These are phyloP conservation scores for Picea glauca DNA, from an alignment of 75 land plant genomes.

Conservation along the genomic window DNA sequence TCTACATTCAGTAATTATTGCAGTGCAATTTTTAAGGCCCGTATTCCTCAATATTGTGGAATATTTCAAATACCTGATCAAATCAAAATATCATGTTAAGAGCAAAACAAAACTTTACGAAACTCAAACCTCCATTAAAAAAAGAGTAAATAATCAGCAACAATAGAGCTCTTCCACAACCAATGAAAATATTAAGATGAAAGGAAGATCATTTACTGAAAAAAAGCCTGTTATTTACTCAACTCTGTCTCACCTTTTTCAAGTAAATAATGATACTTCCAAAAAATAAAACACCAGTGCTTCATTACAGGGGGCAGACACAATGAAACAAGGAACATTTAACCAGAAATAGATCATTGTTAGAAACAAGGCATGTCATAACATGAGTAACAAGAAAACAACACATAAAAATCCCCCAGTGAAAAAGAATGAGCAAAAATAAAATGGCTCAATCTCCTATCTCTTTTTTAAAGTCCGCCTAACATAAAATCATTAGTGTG, in stretches of 20 bases:
- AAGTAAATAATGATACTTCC: background rate
- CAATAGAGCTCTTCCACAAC: background rate
- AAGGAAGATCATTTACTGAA: background rate
- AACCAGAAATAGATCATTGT: background rate
- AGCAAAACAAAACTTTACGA: background rate
- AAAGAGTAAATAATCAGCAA: background rate
- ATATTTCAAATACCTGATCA: slow-evolving; percentile 9
- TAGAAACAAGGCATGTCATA: background rate
- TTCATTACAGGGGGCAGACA: background rate
- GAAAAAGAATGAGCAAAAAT: background rate
- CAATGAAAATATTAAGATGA: background rate
- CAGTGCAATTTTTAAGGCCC: background rate
- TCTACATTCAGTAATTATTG: background rate
- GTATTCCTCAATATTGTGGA: slow-evolving; percentile 1
- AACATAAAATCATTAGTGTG: no score
- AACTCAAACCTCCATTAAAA: background rate
- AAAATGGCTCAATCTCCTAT: no score
- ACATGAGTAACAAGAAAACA: background rate
- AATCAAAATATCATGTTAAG: background rate
- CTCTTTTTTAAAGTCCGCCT: no score
- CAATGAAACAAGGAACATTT: background rate
- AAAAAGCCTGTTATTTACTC: background rate
- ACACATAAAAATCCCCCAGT: background rate
- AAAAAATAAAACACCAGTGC: background rate
- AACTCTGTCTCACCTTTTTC: background rate